phyloP scores from a whole-genome alignment of 495 filamentous ascomycete species.

The Hypoxylon subgilvum region DNA sequence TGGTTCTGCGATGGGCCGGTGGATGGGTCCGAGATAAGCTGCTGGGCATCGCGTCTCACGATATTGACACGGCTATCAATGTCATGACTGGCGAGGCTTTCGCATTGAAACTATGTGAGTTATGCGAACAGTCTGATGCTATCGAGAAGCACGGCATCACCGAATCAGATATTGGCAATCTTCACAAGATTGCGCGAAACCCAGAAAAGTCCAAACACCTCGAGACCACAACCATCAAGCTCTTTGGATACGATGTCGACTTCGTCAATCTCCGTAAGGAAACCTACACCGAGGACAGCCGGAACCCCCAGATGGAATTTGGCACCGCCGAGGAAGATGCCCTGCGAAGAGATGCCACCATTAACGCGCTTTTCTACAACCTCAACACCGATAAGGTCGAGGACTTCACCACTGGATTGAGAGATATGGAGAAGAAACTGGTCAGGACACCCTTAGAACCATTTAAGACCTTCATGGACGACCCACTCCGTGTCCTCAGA shows the following conservation, averaged over 20 bases:
- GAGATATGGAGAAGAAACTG: slow-evolving; percentile 72
- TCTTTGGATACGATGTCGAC: slow-evolving; percentile 89
- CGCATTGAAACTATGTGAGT: slow-evolving; percentile 62
- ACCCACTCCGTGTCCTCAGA: slow-evolving; percentile 88
- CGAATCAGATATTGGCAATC: slow-evolving; percentile 63
- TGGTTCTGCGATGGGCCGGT: slow-evolving; percentile 84
- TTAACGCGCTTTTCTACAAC: slow-evolving; percentile 98
- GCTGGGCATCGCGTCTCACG: slow-evolving; percentile 76
- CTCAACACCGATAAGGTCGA: slow-evolving; percentile 77
- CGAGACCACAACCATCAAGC: slow-evolving; percentile 84
- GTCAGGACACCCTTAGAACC: slow-evolving; percentile 90
- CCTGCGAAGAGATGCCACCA: slow-evolving; percentile 84
- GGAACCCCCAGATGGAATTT: slow-evolving; percentile 92
- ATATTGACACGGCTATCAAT: slow-evolving; percentile 96
- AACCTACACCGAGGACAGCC: slow-evolving; percentile 81
- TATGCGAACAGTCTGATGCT: slow-evolving; percentile 56
- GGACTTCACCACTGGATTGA: slow-evolving; percentile 81
- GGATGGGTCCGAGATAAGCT: slow-evolving; percentile 99
- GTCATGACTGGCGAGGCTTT: slow-evolving; percentile 91
- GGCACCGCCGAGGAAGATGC: slow-evolving; percentile 92
- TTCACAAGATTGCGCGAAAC: slow-evolving; percentile 84
- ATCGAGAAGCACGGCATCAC: slow-evolving; percentile 53
- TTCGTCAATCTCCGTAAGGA: slow-evolving; percentile 94
- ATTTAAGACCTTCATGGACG: slow-evolving; percentile 91
- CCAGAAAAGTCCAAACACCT: slow-evolving; percentile 98